phyloP scores from a whole-genome alignment of 345 rosid genomes.

The Salix udensis region DNA sequence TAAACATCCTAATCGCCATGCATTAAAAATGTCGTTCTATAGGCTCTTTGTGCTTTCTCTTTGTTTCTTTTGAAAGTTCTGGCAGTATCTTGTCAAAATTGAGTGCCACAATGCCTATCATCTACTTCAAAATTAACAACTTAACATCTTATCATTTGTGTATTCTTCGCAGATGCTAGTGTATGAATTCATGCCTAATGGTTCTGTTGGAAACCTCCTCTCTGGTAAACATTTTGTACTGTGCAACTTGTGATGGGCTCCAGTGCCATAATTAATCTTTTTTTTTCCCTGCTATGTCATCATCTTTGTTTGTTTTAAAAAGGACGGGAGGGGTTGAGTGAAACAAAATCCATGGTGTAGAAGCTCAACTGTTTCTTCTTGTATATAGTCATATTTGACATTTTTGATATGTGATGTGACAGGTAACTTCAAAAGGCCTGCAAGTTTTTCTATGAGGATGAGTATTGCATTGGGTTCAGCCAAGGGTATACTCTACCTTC shows the following conservation, averaged over 20 bases:
- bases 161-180: conserved; percentile 42
- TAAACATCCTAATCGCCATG: no score
- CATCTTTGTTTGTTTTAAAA: no score
- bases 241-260: no score
- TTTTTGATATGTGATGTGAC: conserved; percentile 14
- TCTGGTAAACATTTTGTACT: conserved; percentile 24
- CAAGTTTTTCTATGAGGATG: conserved; percentile 31
- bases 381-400: neutral
- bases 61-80: no score
- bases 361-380: neutral
- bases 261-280: no score
- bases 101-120: no score
- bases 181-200: conserved; percentile 53
- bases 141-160: neutral
- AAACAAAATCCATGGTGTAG: no score
- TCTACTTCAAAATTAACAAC: neutral
- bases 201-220: conserved; percentile 45
- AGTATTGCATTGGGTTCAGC: conserved; percentile 46
- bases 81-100: no score
- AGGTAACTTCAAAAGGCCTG: conserved; percentile 25
- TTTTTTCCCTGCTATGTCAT: no score
- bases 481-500: conserved; percentile 49
- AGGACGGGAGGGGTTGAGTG: no score
- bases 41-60: no score
- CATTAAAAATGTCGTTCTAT: no score